A percentile compares a stretch with the other conserved stretches of the same genome.
phyloP scores from a whole-genome alignment of 2,329 filamentous ascomycete species.

The Coleophoma eucalyptorum region DNA sequence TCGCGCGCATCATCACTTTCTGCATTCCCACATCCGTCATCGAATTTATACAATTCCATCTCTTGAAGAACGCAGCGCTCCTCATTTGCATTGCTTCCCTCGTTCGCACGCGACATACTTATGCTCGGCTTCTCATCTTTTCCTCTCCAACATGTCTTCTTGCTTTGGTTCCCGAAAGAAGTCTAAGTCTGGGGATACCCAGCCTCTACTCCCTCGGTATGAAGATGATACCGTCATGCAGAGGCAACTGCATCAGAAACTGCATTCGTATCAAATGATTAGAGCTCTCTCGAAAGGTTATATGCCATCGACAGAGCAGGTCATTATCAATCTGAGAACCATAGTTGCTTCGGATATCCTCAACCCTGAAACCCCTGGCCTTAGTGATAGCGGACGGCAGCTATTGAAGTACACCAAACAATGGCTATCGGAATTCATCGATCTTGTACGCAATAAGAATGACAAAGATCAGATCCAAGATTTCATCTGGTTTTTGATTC shows the following conservation, averaged over 20 bases:
- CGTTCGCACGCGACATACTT: background rate
- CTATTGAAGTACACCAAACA: conserved; percentile 69
- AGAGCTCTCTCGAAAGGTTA: conserved; percentile 78
- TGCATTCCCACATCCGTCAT: conserved; percentile 12
- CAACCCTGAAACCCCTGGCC: conserved; percentile 67
- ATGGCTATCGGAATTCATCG: conserved; percentile 76
- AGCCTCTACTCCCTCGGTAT: conserved; percentile 81
- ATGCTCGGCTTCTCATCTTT: background rate
- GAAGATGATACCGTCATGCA: conserved; percentile 77
- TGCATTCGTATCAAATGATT: conserved; percentile 91
- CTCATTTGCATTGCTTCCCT: background rate
- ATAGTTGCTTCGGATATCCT: conserved; percentile 75
- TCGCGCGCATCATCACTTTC: background rate
- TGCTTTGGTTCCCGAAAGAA: conserved; percentile 27
- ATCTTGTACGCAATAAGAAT: conserved; percentile 82
- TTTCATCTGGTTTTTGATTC: conserved; percentile 79
- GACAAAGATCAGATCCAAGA: conserved; percentile 82
- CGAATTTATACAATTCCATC: conserved; percentile 12
- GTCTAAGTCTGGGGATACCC: conserved; percentile 19
- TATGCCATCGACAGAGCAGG: conserved; percentile 88
- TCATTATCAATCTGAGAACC: conserved; percentile 74
- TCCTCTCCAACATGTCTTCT: conserved; percentile 23
- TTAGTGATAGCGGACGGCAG: conserved; percentile 74
- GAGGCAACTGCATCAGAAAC: conserved; percentile 76
- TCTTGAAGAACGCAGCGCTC: background rate